Base-by-base conservation (phyloP, 2,329 filamentous ascomycete genomes). In the Fusarium begoniae region DNA sequence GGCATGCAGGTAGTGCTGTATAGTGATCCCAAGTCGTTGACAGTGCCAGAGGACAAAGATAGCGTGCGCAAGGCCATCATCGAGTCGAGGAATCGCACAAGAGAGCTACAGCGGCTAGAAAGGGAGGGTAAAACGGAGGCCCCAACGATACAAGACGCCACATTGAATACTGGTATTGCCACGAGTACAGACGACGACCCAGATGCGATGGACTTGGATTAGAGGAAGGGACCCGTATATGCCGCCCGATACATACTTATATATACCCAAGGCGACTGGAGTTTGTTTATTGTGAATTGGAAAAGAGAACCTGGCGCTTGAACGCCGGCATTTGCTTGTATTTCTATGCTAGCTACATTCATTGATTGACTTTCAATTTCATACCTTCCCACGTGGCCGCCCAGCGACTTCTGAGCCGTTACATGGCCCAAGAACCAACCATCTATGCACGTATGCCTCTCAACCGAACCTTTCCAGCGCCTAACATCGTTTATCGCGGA, bases 1-100 rank as follows among this genome's bases (percentile, higher is more conserved):
- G 87, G 87, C 72, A 90, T 89, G 90, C 85, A 96, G 89, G 81
- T 98, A 71, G 93, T 99, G 22, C 89, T 98, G 43, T 98, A 98
- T 83, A 89, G 87, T 71, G 90, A 96, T 56, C 95, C 95, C 12
- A 87, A 88, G 54, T 95, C 94, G 22, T 82, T 98, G 73, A 92
- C 90, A 0, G 89, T 97, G 26, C 91, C 94, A 2, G 88, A 91
- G 80, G 91, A 94, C 74, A 88, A 92, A 37, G 92, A 96, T 80
- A 92, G 89, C 70, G 94, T 98, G 70, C 88, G 94, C 68, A 94
- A 92, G 81, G 94, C 94, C 14, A 95, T 98, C 73, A 86, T 96
- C 59, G 95, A 98, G 81, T 90, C 93, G 6, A 88, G 94, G 59
- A 89, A 89, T 53, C 88, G 94, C 62, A 87, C 90, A 40, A 85